Percentiles rank a stretch among this genome's conserved stretches.
These are phyloP conservation scores for Bisporella sp. DNA, from an alignment of 2,329 filamentous ascomycete genomes.

Conservation along the genomic window DNA sequence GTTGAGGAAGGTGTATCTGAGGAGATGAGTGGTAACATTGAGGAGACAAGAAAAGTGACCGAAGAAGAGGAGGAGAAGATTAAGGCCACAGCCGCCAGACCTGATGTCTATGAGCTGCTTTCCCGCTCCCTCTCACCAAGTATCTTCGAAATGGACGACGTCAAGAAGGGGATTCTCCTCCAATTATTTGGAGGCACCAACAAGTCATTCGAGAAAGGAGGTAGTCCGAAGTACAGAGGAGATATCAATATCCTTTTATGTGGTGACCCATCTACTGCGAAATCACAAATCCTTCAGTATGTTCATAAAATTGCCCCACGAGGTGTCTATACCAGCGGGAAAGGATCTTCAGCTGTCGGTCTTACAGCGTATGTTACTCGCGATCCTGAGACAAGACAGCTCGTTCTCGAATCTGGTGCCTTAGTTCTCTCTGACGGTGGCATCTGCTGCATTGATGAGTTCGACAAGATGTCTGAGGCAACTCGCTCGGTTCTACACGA, in stretches of 20 bases:
- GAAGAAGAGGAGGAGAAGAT: slow-evolving; percentile 89
- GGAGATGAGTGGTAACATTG: slow-evolving; percentile 58
- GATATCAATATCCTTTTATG: slow-evolving; percentile 97
- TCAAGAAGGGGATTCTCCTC: slow-evolving; percentile 95
- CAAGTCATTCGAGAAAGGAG: slow-evolving; percentile 95
- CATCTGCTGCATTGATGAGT: slow-evolving; percentile 73
- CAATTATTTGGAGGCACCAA: slow-evolving; percentile 97
- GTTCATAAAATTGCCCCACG: slow-evolving; percentile 97
- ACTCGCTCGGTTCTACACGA: slow-evolving; percentile 70
- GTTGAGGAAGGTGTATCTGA: slow-evolving; percentile 68
- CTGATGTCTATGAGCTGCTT: slow-evolving; percentile 89
- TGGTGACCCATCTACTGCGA: slow-evolving; percentile 92
- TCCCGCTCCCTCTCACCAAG: slow-evolving; percentile 87
- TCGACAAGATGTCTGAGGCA: slow-evolving; percentile 73
- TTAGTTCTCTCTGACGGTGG: slow-evolving; percentile 68
- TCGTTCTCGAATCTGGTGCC: slow-evolving; percentile 69
- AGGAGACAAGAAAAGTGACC: slow-evolving; percentile 76
- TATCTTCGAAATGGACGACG: slow-evolving; percentile 96
- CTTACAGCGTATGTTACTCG: slow-evolving; percentile 71
- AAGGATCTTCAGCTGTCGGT: slow-evolving; percentile 70
- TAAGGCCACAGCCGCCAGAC: slow-evolving; percentile 66
- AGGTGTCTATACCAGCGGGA: slow-evolving; percentile 70
- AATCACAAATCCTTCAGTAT: slow-evolving; percentile 90
- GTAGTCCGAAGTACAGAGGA: slow-evolving; percentile 89
- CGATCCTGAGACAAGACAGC: slow-evolving; percentile 65